Percentiles rank a stretch among this genome's conserved stretches.
Conservation (phyloP, 2,329 filamentous ascomycete species). For the Aspergillus caelatus region DNA sequence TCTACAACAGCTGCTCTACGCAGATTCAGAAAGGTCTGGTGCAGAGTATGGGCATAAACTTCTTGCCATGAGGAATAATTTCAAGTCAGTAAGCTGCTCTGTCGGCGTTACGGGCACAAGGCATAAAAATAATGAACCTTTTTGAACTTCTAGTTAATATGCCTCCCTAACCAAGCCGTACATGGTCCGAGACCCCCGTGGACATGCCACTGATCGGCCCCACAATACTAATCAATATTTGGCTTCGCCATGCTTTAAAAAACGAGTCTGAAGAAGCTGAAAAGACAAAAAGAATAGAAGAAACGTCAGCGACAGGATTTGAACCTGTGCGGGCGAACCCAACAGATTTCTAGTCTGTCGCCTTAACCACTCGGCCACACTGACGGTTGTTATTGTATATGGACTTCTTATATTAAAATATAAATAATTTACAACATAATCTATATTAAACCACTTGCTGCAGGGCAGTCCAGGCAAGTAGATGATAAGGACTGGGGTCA, state of each 20-base stretch:
- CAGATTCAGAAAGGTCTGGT: no score
- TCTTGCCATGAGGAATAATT: no score
- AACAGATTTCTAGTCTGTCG: background rate
- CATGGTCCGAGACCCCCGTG: no score
- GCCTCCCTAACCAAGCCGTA: background rate
- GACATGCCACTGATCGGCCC: no score
- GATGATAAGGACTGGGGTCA: background rate
- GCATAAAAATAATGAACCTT: fast-evolving
- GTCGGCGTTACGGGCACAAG: no score
- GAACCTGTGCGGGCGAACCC: background rate
- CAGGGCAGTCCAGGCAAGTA: background rate
- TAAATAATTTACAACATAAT: fast-evolving
- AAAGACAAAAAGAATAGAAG: background rate
- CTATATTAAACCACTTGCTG: no score
- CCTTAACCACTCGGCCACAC: background rate
- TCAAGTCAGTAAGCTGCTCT: no score
- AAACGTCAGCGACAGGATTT: background rate
- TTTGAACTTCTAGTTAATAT: background rate
- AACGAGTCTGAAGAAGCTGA: background rate
- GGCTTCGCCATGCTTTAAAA: background rate
- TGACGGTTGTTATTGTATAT: background rate
- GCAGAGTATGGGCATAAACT: no score
- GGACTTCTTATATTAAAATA: fast-evolving
- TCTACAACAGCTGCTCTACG: no score
- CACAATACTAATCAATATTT: background rate